Evolutionary conservation across 495 filamentous ascomycete genomes (phyloP), one percentile per base, ranked within the genome.

Genomic region (Podospora tetraspora): DNA sequence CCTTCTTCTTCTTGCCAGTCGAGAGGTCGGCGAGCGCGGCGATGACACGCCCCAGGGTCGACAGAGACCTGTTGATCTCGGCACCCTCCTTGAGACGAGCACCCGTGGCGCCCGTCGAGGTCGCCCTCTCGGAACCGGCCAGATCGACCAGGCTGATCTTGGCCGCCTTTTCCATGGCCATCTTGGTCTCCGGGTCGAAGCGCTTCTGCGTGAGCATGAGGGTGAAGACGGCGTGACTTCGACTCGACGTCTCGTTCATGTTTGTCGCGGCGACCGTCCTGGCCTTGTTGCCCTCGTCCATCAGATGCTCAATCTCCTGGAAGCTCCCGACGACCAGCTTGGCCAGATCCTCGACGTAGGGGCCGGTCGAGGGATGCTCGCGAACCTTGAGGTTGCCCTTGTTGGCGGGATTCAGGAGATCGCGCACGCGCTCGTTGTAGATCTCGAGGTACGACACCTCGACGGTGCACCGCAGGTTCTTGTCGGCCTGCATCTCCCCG

Each of bases 361-460:
- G 95, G 67, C 95, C 95, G 1, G 95, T 97, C 8, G 94, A 94
- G 9, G 96, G 95, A 83, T 99, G 95, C 79, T 99, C 96, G 77
- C 96, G 87, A 70, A 99, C 96, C 78, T 94, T 97, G 25, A 98
- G 84, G 76, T 97, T 97, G 24, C 96, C 94, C 78, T 97, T 98
- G 30, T 94, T 98, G 13, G 92, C 89, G 34, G 96, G 96, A 75
- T 98, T 98, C 66, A 99, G 84, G 68, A 99, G 83, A 85, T 99
- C 96, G 74, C 96, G 90, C 25, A 99, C 95, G 66, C 93, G 86
- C 80, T 99, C 96, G 78, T 99, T 99, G 84, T 99, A 99, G 75
- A 99, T 98, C 84, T 99, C 96, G 72, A 99, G 86, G 75, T 98
- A 99, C 60, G 96, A 98, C 25, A 98, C 96, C 80, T 99, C 96